Evolutionary conservation across 2,329 filamentous ascomycete genomes (phyloP).

Genomic region (Knufia fluminis): DNA sequence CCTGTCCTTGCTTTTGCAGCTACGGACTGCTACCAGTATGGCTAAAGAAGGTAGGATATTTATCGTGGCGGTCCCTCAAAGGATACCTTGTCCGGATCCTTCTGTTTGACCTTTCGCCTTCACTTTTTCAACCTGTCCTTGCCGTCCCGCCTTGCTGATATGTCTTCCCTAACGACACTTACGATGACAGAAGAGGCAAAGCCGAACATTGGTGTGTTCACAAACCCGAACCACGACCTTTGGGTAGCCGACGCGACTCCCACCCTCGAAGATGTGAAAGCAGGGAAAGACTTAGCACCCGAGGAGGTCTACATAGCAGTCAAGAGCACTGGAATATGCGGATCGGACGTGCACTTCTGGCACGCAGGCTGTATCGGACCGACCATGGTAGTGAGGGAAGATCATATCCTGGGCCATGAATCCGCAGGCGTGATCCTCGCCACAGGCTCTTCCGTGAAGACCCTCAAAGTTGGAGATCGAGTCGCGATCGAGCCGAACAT

Average conservation of each 20-base stretch:
- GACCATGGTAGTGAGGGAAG: slow-evolving; percentile 67
- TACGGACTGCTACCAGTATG: neutral
- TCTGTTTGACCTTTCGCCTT: neutral
- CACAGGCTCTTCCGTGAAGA: slow-evolving; percentile 63
- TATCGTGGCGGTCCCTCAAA: neutral
- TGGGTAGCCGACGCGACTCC: slow-evolving; percentile 78
- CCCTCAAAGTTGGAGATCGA: slow-evolving; percentile 74
- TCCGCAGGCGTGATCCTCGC: slow-evolving; percentile 72
- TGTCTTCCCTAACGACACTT: neutral
- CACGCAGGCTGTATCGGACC: slow-evolving; percentile 89
- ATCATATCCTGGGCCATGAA: slow-evolving; percentile 76
- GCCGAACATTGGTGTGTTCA: slow-evolving; percentile 2
- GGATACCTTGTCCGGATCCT: neutral
- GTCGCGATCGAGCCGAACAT: slow-evolving; percentile 92
- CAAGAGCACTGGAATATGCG: slow-evolving; percentile 93
- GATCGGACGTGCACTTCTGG: slow-evolving; percentile 96
- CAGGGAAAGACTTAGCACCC: slow-evolving; percentile 58
- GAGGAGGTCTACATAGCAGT: slow-evolving; percentile 80
- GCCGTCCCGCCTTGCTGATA: neutral
- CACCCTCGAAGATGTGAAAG: slow-evolving; percentile 63
- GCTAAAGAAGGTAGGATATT: neutral
- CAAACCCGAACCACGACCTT: slow-evolving; percentile 5
- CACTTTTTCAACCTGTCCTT: neutral
- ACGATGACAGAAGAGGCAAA: slow-evolving; percentile 4
- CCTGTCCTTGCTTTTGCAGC: neutral